These are phyloP conservation scores for Kondoa subrosea DNA, from an alignment of 768 basidiomycete genomes.

Conservation along the genomic window DNA sequence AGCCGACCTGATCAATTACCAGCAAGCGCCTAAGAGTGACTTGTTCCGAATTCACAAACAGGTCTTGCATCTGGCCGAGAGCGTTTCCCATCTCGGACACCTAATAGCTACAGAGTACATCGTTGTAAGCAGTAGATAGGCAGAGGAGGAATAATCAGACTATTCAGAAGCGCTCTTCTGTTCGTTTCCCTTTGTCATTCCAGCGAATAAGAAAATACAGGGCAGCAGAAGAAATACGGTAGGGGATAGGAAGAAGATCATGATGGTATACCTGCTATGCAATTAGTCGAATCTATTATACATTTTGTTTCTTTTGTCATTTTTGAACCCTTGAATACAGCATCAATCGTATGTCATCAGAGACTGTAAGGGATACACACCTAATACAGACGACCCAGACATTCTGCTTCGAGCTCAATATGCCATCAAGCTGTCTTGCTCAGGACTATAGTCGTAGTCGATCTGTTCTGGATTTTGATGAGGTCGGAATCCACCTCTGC, in stretches of 20 bases:
- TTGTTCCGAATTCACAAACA: background rate
- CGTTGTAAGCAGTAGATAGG: too few relatives aligned
- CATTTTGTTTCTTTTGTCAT: background rate
- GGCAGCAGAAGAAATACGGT: too few relatives aligned
- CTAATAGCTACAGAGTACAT: background rate
- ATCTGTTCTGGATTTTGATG: background rate
- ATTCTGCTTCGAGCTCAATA: too few relatives aligned
- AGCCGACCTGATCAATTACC: background rate
- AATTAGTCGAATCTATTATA: background rate
- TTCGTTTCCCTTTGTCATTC: too few relatives aligned
- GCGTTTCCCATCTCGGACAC: background rate
- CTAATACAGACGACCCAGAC: too few relatives aligned
- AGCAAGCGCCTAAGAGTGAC: background rate
- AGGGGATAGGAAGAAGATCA: background rate
- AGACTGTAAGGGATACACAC: too few relatives aligned
- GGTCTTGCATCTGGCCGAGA: background rate
- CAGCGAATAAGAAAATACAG: too few relatives aligned
- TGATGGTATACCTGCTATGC: too few relatives aligned
- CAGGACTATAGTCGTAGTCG: background rate
- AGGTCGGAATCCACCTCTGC: background rate
- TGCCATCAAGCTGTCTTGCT: background rate
- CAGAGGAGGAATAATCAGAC: too few relatives aligned
- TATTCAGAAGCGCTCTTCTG: too few relatives aligned
- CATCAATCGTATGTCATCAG: too few relatives aligned
- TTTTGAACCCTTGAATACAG: too few relatives aligned